phyloP scores from a whole-genome alignment of 257 asterid genomes.

The Solanum paucissectum region DNA sequence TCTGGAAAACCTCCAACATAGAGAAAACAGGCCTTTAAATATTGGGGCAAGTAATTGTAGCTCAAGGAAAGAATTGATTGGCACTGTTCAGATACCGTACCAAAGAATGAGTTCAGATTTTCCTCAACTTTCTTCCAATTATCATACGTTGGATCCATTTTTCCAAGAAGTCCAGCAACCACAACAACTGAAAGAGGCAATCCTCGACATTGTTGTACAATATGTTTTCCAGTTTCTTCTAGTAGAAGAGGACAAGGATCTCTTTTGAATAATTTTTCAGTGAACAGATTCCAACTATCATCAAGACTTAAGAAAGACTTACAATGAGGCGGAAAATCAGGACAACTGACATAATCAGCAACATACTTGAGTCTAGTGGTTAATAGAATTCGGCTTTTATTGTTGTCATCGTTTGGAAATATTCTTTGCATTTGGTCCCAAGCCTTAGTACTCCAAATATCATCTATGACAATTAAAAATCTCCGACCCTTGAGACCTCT shows the following conservation, averaged over 20 bases:
- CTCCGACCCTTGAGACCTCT: background rate
- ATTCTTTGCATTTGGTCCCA: background rate
- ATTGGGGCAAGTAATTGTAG: no score
- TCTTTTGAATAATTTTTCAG: background rate
- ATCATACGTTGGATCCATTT: background rate
- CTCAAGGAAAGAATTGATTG: no score
- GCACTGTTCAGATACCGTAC: no score
- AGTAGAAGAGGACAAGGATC: background rate
- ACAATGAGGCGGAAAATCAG: background rate
- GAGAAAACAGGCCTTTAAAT: no score
- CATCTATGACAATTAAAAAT: background rate
- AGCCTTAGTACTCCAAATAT: background rate
- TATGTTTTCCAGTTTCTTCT: background rate
- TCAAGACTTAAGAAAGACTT: background rate
- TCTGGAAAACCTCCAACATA: no score
- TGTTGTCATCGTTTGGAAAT: background rate
- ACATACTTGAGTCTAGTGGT: background rate
- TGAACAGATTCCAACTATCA: background rate
- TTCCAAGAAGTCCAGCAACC: background rate
- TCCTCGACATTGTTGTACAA: background rate
- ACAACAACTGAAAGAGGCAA: background rate
- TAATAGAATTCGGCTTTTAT: background rate
- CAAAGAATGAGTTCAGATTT: no score
- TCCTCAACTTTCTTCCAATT: no score
- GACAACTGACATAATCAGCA: background rate